Percentiles rank a stretch among this genome's conserved stretches.
Evolutionary conservation across 2,329 filamentous ascomycete genomes (phyloP).

Genomic region (Talaromyces sp.): DNA sequence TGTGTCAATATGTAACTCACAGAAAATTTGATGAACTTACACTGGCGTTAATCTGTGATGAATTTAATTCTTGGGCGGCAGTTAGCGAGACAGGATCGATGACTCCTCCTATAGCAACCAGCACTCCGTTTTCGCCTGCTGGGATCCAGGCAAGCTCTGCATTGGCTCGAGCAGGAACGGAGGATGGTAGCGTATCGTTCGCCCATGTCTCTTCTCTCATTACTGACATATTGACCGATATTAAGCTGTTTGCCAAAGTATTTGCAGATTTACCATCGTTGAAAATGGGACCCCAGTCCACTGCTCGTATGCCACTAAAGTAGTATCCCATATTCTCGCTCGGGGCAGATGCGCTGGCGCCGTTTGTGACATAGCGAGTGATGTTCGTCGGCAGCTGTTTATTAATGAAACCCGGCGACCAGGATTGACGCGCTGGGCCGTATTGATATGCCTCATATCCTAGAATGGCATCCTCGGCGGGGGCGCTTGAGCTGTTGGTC

Average conservation of each 20-base stretch:
- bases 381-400: slow-evolving; percentile 45
- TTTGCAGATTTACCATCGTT: slow-evolving; percentile 32
- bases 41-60: slow-evolving; percentile 21
- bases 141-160: slow-evolving; percentile 64
- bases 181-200: slow-evolving; percentile 53
- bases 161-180: slow-evolving; percentile 56
- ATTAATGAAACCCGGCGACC: slow-evolving; percentile 44
- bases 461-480: slow-evolving; percentile 44
- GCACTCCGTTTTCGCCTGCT: slow-evolving; percentile 34
- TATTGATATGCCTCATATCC: slow-evolving; percentile 56
- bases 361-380: slow-evolving; percentile 63
- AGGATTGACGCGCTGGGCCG: slow-evolving; percentile 45
- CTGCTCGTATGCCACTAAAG: slow-evolving; percentile 61
- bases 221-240: slow-evolving; percentile 58
- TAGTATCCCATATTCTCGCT: slow-evolving; percentile 71
- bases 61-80: slow-evolving; percentile 1
- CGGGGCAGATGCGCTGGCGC: slow-evolving; percentile 61
- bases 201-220: slow-evolving; percentile 54
- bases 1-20: not conserved
- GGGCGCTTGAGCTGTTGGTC: slow-evolving; percentile 38
- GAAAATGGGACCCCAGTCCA: slow-evolving; percentile 51
- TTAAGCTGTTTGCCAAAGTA: slow-evolving; percentile 53
- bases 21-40: slow-evolving; percentile 14
- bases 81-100: slow-evolving; percentile 26
- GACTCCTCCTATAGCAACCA: slow-evolving; percentile 42